phyloP scores from a whole-genome alignment of 306 rosid species.

The Phaseolus lunatus region DNA sequence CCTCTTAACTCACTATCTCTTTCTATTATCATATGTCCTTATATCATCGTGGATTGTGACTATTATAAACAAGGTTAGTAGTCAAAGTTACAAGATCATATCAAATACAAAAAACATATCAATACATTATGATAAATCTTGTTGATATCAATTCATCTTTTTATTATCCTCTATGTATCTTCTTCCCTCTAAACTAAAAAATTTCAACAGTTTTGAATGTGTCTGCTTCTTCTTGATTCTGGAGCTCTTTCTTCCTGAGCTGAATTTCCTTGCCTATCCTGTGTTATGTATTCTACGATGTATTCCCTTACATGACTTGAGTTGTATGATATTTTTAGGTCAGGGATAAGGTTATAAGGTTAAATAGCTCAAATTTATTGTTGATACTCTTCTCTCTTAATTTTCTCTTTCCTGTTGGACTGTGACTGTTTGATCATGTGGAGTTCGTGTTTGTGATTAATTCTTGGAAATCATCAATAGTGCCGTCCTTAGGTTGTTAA shows the following conservation, averaged over 20 bases:
- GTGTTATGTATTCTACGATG: background rate
- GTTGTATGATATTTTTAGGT: constrained; percentile 14
- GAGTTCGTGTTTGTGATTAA: background rate
- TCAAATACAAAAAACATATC: background rate
- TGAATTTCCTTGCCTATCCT: constrained; percentile 30
- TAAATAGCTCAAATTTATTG: constrained; percentile 15
- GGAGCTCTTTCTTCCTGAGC: background rate
- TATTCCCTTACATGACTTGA: background rate
- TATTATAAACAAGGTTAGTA: background rate
- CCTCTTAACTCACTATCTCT: background rate
- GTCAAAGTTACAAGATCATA: background rate
- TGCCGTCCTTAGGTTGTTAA: constrained; percentile 2
- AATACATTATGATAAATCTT: background rate
- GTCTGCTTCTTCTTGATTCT: constrained; percentile 7
- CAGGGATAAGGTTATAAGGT: constrained; percentile 11
- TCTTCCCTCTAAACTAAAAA: background rate
- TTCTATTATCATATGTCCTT: background rate
- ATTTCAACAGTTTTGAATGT: background rate
- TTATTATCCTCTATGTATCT: background rate
- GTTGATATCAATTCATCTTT: background rate
- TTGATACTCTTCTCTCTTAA: constrained; percentile 2
- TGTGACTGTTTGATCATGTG: constrained; percentile 13
- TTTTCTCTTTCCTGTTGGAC: constrained; percentile 5
- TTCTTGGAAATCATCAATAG: background rate
- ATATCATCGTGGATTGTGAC: background rate